Conservation (phyloP, 495 filamentous ascomycete genomes). For the Tirmania nivea region DNA sequence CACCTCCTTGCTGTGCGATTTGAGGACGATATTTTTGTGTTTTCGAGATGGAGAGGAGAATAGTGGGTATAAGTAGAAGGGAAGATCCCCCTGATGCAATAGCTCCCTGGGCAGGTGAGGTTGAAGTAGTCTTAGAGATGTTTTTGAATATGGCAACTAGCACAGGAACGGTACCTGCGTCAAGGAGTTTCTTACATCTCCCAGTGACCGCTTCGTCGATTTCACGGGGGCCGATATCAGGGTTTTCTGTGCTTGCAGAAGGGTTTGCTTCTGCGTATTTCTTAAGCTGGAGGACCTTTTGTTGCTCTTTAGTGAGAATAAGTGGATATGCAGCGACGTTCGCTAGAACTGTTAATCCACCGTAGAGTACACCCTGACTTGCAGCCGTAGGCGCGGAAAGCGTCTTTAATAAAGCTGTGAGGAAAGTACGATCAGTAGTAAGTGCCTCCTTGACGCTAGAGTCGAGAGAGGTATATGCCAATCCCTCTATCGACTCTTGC, state of each 20-base stretch:
- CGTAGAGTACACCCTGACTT: slow-evolving; percentile 43
- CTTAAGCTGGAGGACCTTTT: slow-evolving; percentile 72
- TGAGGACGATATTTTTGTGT: slow-evolving; percentile 46
- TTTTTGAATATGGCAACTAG: slow-evolving; percentile 50
- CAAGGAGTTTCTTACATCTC: slow-evolving; percentile 56
- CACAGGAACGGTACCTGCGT: slow-evolving; percentile 49
- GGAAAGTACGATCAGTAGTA: slow-evolving; percentile 38
- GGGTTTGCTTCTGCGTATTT: slow-evolving; percentile 71
- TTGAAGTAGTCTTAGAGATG: slow-evolving; percentile 39
- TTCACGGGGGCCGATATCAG: slow-evolving; percentile 24
- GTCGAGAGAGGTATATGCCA: slow-evolving; percentile 73
- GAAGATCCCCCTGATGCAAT: background rate
- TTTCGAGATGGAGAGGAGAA: slow-evolving; percentile 54
- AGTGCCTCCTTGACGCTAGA: slow-evolving; percentile 64
- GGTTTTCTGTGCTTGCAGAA: slow-evolving; percentile 36
- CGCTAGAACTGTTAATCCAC: slow-evolving; percentile 56
- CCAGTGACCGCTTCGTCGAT: slow-evolving; percentile 49
- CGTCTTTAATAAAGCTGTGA: slow-evolving; percentile 41
- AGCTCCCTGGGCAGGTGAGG: slow-evolving; percentile 1
- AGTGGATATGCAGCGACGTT: slow-evolving; percentile 72
- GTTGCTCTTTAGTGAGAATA: slow-evolving; percentile 68
- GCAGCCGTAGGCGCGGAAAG: slow-evolving; percentile 38
- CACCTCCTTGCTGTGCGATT: slow-evolving; percentile 74
- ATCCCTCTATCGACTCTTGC: slow-evolving; percentile 64
- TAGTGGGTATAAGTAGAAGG: slow-evolving; percentile 37